Percentiles rank a stretch among this genome's conserved stretches.
Conservation (phyloP, 495 filamentous ascomycete species). For the Staphylotrichum tortipilum region DNA sequence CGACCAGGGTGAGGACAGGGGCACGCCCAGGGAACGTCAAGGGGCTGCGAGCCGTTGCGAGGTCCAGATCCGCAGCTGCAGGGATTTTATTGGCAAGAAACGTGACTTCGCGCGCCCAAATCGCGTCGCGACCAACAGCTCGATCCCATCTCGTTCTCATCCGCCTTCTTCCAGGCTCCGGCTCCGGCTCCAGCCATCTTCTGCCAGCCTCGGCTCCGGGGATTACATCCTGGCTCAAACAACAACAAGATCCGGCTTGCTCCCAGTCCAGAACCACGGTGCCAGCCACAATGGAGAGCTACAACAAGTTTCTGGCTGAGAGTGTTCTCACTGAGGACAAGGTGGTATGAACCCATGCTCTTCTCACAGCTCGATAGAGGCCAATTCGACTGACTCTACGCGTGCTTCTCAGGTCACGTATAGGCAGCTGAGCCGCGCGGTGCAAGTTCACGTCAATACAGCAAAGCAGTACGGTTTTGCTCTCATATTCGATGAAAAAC, state of each 20-base stretch:
- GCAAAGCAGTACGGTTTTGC: slow-evolving; percentile 25
- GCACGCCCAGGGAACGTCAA: not conserved
- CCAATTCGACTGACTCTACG: not conserved
- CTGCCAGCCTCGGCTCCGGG: no score
- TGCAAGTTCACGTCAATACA: slow-evolving; percentile 70
- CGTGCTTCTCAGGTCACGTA: slow-evolving; percentile 65
- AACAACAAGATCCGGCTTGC: no score
- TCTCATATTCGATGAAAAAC: no score
- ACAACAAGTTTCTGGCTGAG: slow-evolving; percentile 63
- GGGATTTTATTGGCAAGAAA: slow-evolving; percentile 11
- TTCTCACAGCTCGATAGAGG: not conserved
- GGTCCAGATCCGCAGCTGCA: slow-evolving; percentile 1
- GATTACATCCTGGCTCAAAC: no score
- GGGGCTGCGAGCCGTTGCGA: slow-evolving; percentile 11
- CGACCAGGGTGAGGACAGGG: no score
- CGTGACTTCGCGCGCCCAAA: slow-evolving; percentile 20
- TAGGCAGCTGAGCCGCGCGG: slow-evolving; percentile 64
- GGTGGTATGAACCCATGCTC: slow-evolving; percentile 46
- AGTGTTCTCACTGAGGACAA: slow-evolving; percentile 69
- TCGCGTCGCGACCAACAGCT: not conserved
- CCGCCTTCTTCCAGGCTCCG: no score
- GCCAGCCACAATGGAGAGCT: slow-evolving; percentile 42
- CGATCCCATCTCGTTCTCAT: no score
- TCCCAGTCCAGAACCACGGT: not conserved
- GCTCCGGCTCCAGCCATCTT: no score